A percentile compares a stretch with the other conserved stretches of the same genome.
These are phyloP conservation scores for Coemansia guatemalensis DNA, from an alignment of 192 early-diverging fungal genomes.

Conservation along the genomic window DNA sequence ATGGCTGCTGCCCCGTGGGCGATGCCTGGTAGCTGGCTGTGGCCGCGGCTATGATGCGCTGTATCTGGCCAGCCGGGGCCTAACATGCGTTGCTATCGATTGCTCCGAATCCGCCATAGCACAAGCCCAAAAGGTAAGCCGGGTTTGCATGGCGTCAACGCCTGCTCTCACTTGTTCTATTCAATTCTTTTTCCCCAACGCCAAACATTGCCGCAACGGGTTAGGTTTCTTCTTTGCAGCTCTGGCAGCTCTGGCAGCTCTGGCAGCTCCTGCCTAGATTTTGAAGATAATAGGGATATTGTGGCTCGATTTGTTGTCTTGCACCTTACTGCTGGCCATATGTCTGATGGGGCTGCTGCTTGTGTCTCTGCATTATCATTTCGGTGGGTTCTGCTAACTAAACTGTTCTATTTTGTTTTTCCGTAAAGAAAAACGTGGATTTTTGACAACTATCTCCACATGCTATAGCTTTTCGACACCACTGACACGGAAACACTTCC, in stretches of 20 bases:
- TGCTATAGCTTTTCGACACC: constrained; percentile 32
- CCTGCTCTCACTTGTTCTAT: background rate
- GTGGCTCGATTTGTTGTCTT: constrained; percentile 3
- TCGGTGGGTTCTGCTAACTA: no score
- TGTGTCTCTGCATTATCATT: background rate
- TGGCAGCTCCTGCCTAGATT: background rate
- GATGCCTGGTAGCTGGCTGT: constrained; percentile 48
- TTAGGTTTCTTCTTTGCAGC: constrained; percentile 5
- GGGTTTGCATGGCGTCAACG: background rate
- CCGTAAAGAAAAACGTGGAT: background rate
- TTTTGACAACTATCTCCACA: background rate
- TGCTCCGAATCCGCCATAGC: constrained; percentile 62
- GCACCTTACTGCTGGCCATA: background rate
- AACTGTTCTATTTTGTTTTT: no score
- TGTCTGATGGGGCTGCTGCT: background rate
- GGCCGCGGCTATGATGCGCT: constrained; percentile 73
- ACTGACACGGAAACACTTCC: background rate
- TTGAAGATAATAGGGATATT: background rate
- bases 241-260: background rate
- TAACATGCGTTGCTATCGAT: constrained; percentile 63
- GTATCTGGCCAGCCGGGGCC: constrained; percentile 58
- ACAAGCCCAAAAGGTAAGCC: constrained; percentile 33
- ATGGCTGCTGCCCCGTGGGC: constrained; percentile 48
- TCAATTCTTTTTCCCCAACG: background rate
- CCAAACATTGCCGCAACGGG: background rate